Percentiles rank a stretch among this genome's conserved stretches.
Conservation (phyloP, 2,329 filamentous ascomycete genomes). For the Ophiosphaerella herpotricha region DNA sequence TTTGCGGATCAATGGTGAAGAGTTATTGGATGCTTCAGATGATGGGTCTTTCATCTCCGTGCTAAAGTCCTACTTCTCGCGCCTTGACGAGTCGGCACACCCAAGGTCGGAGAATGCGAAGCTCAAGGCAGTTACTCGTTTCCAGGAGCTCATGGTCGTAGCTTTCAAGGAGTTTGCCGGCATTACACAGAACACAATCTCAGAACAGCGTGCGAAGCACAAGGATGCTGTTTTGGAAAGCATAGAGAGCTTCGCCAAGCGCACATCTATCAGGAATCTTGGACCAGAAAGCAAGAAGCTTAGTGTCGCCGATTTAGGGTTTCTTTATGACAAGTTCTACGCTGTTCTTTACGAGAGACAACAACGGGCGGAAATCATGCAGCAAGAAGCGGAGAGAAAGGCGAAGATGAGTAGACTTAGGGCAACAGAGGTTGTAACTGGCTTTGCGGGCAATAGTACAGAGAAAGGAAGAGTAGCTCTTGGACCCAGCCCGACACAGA, state of each 20-base stretch:
- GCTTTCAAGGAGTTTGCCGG: conserved; percentile 97
- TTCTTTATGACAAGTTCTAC: conserved; percentile 94
- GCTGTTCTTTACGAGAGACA: conserved; percentile 88
- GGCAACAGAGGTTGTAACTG: conserved; percentile 55
- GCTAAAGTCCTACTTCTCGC: conserved; percentile 90
- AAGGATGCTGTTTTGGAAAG: conserved; percentile 93
- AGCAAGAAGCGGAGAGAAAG: conserved; percentile 68
- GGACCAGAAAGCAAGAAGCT: conserved; percentile 94
- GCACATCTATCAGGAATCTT: conserved; percentile 93
- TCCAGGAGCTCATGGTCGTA: conserved; percentile 98
- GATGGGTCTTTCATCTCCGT: conserved; percentile 97
- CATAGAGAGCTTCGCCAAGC: conserved; percentile 96
- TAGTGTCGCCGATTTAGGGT: conserved; percentile 81
- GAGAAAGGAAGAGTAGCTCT: conserved; percentile 87
- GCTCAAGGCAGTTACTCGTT: conserved; percentile 87
- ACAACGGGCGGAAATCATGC: conserved; percentile 75
- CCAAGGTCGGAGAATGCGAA: conserved; percentile 96
- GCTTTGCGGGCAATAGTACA: conserved; percentile 57
- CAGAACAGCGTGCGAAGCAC: conserved; percentile 86
- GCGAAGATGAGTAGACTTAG: conserved; percentile 66
- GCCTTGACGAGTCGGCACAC: conserved; percentile 92
- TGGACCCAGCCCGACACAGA: conserved; percentile 85
- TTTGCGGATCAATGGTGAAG: conserved; percentile 93
- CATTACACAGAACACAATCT: conserved; percentile 91
- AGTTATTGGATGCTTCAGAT: conserved; percentile 87